Percentiles rank a stretch among this genome's conserved stretches.
Conservation (phyloP, 768 basidiomycete genomes). For the Xerocomellus dryophilus region DNA sequence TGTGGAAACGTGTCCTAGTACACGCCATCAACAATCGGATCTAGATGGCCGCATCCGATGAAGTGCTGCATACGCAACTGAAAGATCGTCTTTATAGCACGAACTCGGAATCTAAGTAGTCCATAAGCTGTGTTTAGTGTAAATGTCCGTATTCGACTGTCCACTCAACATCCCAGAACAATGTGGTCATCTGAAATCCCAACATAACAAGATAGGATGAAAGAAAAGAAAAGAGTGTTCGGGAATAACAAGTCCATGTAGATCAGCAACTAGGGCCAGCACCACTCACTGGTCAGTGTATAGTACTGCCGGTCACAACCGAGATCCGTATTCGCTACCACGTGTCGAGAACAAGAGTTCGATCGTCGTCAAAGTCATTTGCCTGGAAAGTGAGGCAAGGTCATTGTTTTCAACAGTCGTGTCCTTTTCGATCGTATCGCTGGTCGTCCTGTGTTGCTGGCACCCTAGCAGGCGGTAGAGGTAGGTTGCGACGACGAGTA, state of each 20-base stretch:
- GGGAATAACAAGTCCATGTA: background rate
- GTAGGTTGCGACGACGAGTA: constrained; percentile 26
- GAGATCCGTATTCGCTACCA: background rate
- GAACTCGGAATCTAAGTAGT: background rate
- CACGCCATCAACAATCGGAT: background rate
- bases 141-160: background rate
- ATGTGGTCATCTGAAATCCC: background rate
- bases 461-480: constrained; percentile 20
- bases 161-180: background rate
- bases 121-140: background rate
- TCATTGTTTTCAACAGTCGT: background rate
- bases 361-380: constrained; percentile 14
- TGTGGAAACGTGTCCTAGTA: no score
- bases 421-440: background rate
- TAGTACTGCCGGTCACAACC: background rate
- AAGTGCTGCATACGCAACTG: background rate
- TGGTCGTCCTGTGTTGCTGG: background rate
- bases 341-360: constrained; percentile 2
- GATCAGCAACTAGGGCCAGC: background rate
- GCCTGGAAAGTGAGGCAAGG: background rate
- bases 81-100: no score
- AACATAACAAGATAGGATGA: background rate
- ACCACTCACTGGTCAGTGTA: background rate
- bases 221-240: background rate
- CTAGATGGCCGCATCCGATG: background rate